These are phyloP conservation scores for Auriculariales sp. DNA, from an alignment of 768 basidiomycete species.

Conservation along the genomic window DNA sequence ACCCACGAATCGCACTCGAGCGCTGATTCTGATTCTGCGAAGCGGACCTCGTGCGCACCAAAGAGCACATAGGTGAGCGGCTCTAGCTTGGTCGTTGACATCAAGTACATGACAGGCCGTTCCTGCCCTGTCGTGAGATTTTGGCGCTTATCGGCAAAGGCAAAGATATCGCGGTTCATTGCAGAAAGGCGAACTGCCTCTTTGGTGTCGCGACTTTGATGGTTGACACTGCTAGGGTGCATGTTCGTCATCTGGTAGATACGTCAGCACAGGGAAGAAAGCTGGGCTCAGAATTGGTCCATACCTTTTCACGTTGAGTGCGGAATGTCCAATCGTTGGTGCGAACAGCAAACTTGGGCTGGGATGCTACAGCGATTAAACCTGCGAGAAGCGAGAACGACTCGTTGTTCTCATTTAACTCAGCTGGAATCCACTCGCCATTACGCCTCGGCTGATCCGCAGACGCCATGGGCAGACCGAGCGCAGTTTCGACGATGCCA, in stretches of 20 bases:
- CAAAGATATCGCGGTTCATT: constrained; percentile 60
- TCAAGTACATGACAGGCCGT: constrained; percentile 59
- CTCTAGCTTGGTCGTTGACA: constrained; percentile 73
- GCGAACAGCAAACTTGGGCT: constrained; percentile 82
- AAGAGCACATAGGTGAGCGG: constrained; percentile 84
- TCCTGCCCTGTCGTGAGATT: too few relatives aligned
- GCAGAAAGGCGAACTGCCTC: constrained; percentile 17
- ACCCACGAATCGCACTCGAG: constrained; percentile 87
- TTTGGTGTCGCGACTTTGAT: constrained; percentile 42
- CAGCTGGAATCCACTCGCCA: constrained; percentile 38
- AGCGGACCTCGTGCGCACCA: constrained; percentile 67
- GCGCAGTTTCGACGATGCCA: constrained; percentile 72
- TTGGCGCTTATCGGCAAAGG: constrained; percentile 72
- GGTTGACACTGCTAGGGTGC: constrained; percentile 78
- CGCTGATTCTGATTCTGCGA: constrained; percentile 54
- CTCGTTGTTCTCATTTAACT: constrained; percentile 57
- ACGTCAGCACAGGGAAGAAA: constrained; percentile 1
- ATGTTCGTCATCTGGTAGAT: constrained; percentile 56
- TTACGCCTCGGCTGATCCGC: constrained; percentile 16
- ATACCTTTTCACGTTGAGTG: constrained; percentile 73
- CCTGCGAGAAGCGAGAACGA: constrained; percentile 68
- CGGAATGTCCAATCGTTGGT: constrained; percentile 51
- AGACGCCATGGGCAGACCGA: constrained; percentile 34
- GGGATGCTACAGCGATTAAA: constrained; percentile 70
- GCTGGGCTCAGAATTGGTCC: constrained; percentile 7